Percentiles rank a stretch among this genome's conserved stretches.
phyloP scores from a whole-genome alignment of 2,329 filamentous ascomycete species.

The Rhinocladiella similis region DNA sequence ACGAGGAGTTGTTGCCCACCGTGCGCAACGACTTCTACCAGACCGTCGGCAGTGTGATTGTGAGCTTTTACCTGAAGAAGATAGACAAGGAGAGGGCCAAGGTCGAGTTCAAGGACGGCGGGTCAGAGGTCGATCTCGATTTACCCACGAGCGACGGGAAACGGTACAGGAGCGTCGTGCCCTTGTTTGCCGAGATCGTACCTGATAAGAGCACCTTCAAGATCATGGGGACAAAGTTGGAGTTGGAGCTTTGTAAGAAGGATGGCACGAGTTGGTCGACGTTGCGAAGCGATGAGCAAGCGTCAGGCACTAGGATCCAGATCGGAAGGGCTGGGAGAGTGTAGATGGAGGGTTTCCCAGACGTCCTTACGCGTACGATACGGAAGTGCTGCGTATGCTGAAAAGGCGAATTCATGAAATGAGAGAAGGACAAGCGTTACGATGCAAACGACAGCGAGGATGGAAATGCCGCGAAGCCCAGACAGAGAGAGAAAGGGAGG shows the following conservation, averaged over 20 bases:
- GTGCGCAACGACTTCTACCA: slow-evolving; percentile 89
- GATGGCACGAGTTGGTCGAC: slow-evolving; percentile 77
- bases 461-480: not conserved
- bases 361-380: too few relatives aligned
- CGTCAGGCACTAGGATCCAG: slow-evolving; percentile 81
- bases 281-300: slow-evolving; percentile 72
- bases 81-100: slow-evolving; percentile 79
- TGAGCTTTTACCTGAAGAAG: slow-evolving; percentile 94
- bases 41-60: slow-evolving; percentile 79
- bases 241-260: slow-evolving; percentile 71
- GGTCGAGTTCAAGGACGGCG: slow-evolving; percentile 63
- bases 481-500: too few relatives aligned
- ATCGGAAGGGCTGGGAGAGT: slow-evolving; percentile 73
- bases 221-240: slow-evolving; percentile 85
- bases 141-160: slow-evolving; percentile 85
- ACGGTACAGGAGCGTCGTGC: slow-evolving; percentile 72
- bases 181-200: slow-evolving; percentile 76
- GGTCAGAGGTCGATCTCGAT: slow-evolving; percentile 65
- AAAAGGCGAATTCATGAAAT: not conserved
- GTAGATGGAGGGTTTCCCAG: slow-evolving; percentile 32
- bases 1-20: slow-evolving; percentile 19
- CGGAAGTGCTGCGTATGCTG: not conserved
- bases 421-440: not conserved
- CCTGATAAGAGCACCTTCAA: slow-evolving; percentile 73
- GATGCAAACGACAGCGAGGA: not conserved